A percentile compares a stretch with the other conserved stretches of the same genome.
phyloP scores from a whole-genome alignment of 495 filamentous ascomycete species.

The Penicillium simplicissimum region DNA sequence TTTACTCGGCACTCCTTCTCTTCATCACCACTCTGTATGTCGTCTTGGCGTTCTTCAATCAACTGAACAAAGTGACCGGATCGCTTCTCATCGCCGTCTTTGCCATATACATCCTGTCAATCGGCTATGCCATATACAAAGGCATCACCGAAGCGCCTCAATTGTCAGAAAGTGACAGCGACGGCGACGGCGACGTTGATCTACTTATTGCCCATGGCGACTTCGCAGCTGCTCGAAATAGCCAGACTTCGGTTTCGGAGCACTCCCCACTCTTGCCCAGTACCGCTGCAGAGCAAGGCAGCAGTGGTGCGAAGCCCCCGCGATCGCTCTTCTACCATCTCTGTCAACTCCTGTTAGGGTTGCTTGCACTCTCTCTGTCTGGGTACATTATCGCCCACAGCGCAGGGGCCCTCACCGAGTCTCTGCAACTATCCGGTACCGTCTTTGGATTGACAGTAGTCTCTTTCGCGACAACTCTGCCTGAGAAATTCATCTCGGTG shows the following conservation, averaged over 20 bases:
- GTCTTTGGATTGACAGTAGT: conserved; percentile 56
- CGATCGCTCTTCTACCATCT: conserved; percentile 38
- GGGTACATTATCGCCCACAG: conserved; percentile 50
- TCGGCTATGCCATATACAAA: conserved; percentile 46
- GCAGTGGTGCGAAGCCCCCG: not conserved
- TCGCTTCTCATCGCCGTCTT: conserved; percentile 44
- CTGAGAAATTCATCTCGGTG: conserved; percentile 55
- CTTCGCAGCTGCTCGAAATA: not conserved
- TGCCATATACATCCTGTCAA: conserved; percentile 47
- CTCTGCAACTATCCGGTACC: conserved; percentile 43
- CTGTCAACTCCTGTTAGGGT: conserved; percentile 46
- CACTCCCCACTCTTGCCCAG: conserved; percentile 17
- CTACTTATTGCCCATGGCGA: not conserved
- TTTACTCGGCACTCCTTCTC: conserved; percentile 47
- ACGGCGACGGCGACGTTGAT: conserved; percentile 23
- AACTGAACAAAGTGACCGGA: conserved; percentile 36
- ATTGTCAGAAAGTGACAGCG: conserved; percentile 37
- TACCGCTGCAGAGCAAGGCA: not conserved
- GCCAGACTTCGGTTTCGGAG: conserved; percentile 11
- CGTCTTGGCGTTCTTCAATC: conserved; percentile 30
- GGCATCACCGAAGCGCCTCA: conserved; percentile 44
- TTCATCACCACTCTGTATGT: conserved; percentile 40
- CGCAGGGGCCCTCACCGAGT: conserved; percentile 38
- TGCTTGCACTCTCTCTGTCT: conserved; percentile 49
- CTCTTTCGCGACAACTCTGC: conserved; percentile 57